These are phyloP conservation scores for Theileria orientalis DNA, from an alignment of 169 alveolate species.

Conservation along the genomic window DNA sequence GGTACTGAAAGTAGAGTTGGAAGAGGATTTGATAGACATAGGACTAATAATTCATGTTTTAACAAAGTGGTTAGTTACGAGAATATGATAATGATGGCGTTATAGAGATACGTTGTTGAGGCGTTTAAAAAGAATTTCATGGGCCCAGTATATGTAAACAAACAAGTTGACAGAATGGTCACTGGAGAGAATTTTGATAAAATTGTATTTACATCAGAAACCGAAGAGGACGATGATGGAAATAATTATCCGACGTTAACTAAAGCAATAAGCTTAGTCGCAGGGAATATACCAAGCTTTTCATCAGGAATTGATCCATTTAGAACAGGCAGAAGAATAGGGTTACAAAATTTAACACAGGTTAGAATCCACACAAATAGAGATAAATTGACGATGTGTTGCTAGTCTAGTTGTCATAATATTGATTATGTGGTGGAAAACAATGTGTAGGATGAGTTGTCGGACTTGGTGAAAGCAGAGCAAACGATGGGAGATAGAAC, in stretches of 20 bases:
- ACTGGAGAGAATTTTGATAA: slow-evolving; percentile 46
- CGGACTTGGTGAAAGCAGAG: slow-evolving; percentile 15
- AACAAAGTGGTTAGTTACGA: slow-evolving; percentile 71
- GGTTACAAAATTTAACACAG: slow-evolving; percentile 51
- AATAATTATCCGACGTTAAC: slow-evolving; percentile 61
- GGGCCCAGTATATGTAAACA: slow-evolving; percentile 59
- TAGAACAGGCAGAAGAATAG: slow-evolving; percentile 43
- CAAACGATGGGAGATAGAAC: slow-evolving; percentile 76
- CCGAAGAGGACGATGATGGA: slow-evolving; percentile 9
- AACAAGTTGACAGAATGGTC: slow-evolving; percentile 70
- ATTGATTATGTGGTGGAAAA: not conserved
- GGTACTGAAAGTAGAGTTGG: slow-evolving; percentile 94
- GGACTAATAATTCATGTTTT: slow-evolving; percentile 73
- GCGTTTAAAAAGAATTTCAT: slow-evolving; percentile 80
- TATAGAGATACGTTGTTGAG: slow-evolving; percentile 60
- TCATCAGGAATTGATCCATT: slow-evolving; percentile 73
- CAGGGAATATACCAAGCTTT: slow-evolving; percentile 73
- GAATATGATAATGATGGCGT: slow-evolving; percentile 1
- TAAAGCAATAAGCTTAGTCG: slow-evolving; percentile 61
- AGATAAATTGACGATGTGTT: not conserved
- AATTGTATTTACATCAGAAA: slow-evolving; percentile 67
- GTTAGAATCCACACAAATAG: slow-evolving; percentile 15
- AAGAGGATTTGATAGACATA: slow-evolving; percentile 86
- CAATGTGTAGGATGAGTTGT: not conserved
- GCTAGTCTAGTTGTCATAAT: no score